phyloP scores from a whole-genome alignment of 495 filamentous ascomycete species.

The Aspergillus panamensis region DNA sequence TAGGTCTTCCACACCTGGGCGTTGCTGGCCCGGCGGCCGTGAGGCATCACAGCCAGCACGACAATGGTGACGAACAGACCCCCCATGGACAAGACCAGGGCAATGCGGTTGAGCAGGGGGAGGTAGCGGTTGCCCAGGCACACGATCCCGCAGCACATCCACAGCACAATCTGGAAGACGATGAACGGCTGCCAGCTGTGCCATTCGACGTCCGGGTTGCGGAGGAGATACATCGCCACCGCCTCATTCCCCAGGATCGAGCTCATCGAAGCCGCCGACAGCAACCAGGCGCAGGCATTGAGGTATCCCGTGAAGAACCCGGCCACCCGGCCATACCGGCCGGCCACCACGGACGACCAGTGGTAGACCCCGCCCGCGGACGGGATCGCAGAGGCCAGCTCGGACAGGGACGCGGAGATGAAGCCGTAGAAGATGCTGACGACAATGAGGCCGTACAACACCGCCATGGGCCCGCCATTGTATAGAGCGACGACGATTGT shows the following conservation, averaged over 20 bases:
- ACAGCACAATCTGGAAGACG: slow-evolving; percentile 61
- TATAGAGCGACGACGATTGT: slow-evolving; percentile 18
- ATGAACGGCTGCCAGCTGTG: slow-evolving; percentile 75
- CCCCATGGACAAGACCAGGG: slow-evolving; percentile 63
- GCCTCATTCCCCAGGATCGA: slow-evolving; percentile 65
- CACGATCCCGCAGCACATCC: slow-evolving; percentile 60
- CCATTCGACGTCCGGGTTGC: slow-evolving; percentile 58
- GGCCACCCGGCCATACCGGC: slow-evolving; percentile 61
- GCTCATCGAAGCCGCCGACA: slow-evolving; percentile 60
- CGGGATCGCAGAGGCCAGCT: slow-evolving; percentile 72
- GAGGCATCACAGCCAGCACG: slow-evolving; percentile 72
- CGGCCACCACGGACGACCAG: slow-evolving; percentile 75
- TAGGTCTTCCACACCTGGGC: slow-evolving; percentile 63
- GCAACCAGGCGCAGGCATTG: slow-evolving; percentile 73
- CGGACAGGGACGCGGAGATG: slow-evolving; percentile 22
- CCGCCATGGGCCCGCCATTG: slow-evolving; percentile 9
- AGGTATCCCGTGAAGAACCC: slow-evolving; percentile 79
- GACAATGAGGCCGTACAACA: slow-evolving; percentile 10
- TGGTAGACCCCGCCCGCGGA: slow-evolving; percentile 78
- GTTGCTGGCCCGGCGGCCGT: slow-evolving; percentile 32
- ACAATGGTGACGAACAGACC: slow-evolving; percentile 70
- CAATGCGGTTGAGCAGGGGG: slow-evolving; percentile 63
- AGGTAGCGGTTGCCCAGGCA: slow-evolving; percentile 66
- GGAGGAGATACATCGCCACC: slow-evolving; percentile 66
- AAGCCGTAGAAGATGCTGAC: slow-evolving; percentile 20